Conservation (phyloP, 2,329 filamentous ascomycete species). For the Alternaria burnsii region DNA sequence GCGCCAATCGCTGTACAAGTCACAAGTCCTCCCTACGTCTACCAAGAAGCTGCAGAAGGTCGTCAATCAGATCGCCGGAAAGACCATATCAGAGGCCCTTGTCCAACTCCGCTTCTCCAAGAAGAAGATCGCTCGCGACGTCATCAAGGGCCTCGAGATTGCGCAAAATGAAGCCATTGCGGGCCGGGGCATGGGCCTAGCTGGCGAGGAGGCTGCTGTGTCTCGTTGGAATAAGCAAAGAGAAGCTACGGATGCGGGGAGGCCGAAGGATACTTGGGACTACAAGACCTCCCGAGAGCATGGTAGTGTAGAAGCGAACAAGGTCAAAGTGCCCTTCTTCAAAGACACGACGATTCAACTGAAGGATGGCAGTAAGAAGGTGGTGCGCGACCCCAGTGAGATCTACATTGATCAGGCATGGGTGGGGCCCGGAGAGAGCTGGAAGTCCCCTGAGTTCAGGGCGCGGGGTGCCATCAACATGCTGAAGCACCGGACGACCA, state of each 20-base stretch:
- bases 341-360: slow-evolving; percentile 69
- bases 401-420: slow-evolving; percentile 94
- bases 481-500: slow-evolving; percentile 75
- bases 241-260: slow-evolving; percentile 21
- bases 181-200: slow-evolving; percentile 83
- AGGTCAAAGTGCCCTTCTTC: slow-evolving; percentile 22
- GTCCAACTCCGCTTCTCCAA: slow-evolving; percentile 94
- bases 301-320: slow-evolving; percentile 5
- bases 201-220: slow-evolving; percentile 34
- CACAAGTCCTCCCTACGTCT: slow-evolving; percentile 79
- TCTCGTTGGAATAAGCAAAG: slow-evolving; percentile 33
- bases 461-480: slow-evolving; percentile 76
- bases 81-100: slow-evolving; percentile 92
- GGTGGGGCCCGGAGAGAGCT: slow-evolving; percentile 74
- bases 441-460: slow-evolving; percentile 70
- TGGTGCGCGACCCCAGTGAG: slow-evolving; percentile 75
- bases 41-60: slow-evolving; percentile 91
- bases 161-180: slow-evolving; percentile 84
- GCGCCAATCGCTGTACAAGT: slow-evolving; percentile 67
- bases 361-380: slow-evolving; percentile 77
- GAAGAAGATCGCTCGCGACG: slow-evolving; percentile 88
- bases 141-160: slow-evolving; percentile 79
- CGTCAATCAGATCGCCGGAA: slow-evolving; percentile 87
- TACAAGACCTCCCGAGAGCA: slow-evolving; percentile 23
- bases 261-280: slow-evolving; percentile 18